Evolutionary conservation across 1,284 basidiomycete species (phyloP).

Genomic region (Marasmius tenuissimus): DNA sequence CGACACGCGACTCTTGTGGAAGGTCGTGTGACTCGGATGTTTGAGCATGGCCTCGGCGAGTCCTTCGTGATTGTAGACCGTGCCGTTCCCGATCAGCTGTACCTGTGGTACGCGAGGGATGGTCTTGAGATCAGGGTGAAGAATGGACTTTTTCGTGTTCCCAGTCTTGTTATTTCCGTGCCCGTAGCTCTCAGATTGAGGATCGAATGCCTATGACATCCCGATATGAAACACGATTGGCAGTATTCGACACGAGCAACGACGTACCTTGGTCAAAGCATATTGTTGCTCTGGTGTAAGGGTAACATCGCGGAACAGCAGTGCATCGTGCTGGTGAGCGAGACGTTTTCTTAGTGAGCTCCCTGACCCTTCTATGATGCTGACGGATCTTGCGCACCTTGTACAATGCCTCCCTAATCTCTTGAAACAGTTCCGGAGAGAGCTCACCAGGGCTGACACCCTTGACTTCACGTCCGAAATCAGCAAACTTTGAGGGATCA

Average conservation of each 20-base stretch:
- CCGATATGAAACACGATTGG: background rate
- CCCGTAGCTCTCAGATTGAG: slow-evolving; percentile 70
- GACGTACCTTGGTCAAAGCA: slow-evolving; percentile 71
- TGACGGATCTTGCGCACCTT: slow-evolving; percentile 41
- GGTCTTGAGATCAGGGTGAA: slow-evolving; percentile 85
- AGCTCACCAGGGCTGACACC: slow-evolving; percentile 45
- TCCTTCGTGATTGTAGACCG: slow-evolving; percentile 76
- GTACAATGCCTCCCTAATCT: slow-evolving; percentile 66
- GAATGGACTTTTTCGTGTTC: slow-evolving; percentile 69
- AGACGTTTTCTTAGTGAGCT: background rate
- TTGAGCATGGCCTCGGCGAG: slow-evolving; percentile 69
- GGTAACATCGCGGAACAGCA: slow-evolving; percentile 72
- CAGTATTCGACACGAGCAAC: slow-evolving; percentile 32
- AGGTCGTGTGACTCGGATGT: slow-evolving; percentile 86
- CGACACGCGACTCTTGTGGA: slow-evolving; percentile 84
- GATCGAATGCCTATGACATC: slow-evolving; percentile 64
- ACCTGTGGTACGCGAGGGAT: slow-evolving; percentile 85
- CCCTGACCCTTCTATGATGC: background rate
- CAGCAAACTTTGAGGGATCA: slow-evolving; percentile 39
- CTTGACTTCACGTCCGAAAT: slow-evolving; percentile 50
- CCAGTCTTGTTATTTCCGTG: slow-evolving; percentile 85
- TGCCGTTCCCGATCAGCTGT: slow-evolving; percentile 82
- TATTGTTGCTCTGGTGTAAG: slow-evolving; percentile 84
- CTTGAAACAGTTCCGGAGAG: slow-evolving; percentile 45
- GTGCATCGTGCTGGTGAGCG: slow-evolving; percentile 57